phyloP scores from a whole-genome alignment of 805 yeast species.

The Zygotorulaspora sp. region DNA sequence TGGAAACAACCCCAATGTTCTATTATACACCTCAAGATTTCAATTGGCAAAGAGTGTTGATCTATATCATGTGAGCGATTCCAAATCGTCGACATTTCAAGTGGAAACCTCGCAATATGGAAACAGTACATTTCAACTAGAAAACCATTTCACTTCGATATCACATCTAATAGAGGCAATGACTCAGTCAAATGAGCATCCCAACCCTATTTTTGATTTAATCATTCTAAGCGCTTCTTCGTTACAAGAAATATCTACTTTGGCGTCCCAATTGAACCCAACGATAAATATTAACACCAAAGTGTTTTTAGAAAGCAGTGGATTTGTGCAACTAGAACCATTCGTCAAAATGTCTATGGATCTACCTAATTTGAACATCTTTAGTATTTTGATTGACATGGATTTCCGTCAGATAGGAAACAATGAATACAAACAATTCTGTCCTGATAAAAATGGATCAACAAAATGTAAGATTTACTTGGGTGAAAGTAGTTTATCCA shows the following conservation, averaged over 20 bases:
- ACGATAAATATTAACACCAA: conserved; percentile 44
- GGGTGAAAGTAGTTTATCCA: conserved; percentile 31
- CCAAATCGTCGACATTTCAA: conserved; percentile 18
- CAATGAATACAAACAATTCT: conserved; percentile 34
- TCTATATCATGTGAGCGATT: conserved; percentile 32
- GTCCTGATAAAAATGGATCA: conserved; percentile 24
- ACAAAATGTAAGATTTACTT: conserved; percentile 45
- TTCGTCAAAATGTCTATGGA: conserved; percentile 48
- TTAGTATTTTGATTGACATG: conserved; percentile 59
- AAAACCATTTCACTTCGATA: conserved; percentile 28
- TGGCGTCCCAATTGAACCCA: conserved; percentile 38
- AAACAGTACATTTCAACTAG: conserved; percentile 22
- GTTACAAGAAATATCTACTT: conserved; percentile 46
- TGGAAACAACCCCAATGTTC: conserved; percentile 32
- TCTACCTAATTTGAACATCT: conserved; percentile 38
- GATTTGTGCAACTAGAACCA: conserved; percentile 68
- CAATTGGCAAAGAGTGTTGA: conserved; percentile 36
- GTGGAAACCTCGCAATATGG: conserved; percentile 31
- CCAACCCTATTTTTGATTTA: conserved; percentile 37
- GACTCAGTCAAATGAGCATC: conserved; percentile 5
- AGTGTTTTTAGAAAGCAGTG: conserved; percentile 63
- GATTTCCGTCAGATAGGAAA: conserved; percentile 45
- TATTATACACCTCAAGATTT: conserved; percentile 32
- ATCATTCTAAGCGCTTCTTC: conserved; percentile 46
- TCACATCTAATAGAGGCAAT: conserved; percentile 14